Conservation (phyloP, 768 basidiomycete genomes). For the Collybia mongolica region DNA sequence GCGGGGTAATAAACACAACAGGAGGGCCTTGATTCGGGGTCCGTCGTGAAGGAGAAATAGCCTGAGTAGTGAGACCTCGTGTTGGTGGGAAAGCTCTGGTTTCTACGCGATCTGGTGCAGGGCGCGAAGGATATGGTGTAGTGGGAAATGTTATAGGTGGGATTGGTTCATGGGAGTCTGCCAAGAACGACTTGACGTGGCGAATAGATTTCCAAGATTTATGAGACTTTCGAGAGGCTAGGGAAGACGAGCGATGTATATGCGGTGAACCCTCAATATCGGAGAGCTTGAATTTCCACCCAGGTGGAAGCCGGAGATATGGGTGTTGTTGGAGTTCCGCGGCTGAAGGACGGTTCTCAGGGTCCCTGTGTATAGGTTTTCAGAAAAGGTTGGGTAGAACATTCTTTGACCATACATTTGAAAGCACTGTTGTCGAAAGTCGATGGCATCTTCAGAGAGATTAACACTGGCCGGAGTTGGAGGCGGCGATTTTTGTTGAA, state of each 20-base stretch:
- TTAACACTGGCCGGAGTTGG: conserved; percentile 71
- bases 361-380: conserved; percentile 45
- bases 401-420: conserved; percentile 47
- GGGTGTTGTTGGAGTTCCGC: conserved; percentile 61
- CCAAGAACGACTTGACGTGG: neutral
- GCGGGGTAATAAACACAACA: conserved; percentile 31
- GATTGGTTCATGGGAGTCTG: neutral
- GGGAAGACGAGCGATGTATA: conserved; percentile 6
- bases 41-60: conserved; percentile 1
- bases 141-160: neutral
- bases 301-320: conserved; percentile 55
- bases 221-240: conserved; percentile 8
- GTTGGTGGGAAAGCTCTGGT: neutral
- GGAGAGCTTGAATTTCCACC: conserved; percentile 41
- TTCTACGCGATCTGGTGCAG: neutral
- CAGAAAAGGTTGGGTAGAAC: neutral
- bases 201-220: conserved; percentile 6
- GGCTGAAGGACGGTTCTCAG: conserved; percentile 67
- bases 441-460: conserved; percentile 59
- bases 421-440: conserved; percentile 80
- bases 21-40: conserved; percentile 22
- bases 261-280: conserved; percentile 4
- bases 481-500: conserved; percentile 63
- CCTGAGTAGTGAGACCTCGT: neutral
- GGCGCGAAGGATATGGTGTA: neutral